phyloP scores from a whole-genome alignment of 192 early-diverging fungal species.

The Piromyces finnis region DNA sequence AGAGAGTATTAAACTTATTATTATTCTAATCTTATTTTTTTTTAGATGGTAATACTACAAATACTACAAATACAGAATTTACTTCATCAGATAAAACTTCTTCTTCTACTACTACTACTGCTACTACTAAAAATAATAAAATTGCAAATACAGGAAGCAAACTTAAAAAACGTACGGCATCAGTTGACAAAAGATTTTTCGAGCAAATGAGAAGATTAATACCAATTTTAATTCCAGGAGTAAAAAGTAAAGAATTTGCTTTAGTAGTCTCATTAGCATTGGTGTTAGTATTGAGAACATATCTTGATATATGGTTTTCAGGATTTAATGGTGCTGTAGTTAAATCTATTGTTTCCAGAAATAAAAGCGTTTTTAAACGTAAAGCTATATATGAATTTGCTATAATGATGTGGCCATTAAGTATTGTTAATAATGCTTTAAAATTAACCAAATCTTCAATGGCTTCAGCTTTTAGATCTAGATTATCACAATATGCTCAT shows the following conservation, averaged over 20 bases:
- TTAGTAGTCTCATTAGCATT: background rate
- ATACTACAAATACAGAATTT: background rate
- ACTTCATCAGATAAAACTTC: background rate
- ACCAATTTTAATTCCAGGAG: background rate
- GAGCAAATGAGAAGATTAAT: background rate
- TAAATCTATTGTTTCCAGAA: constrained; percentile 52
- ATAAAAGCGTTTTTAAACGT: constrained; percentile 35
- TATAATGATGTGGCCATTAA: constrained; percentile 23
- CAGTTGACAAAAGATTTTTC: background rate
- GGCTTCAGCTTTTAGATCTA: background rate
- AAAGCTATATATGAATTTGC: constrained; percentile 46
- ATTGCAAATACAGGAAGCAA: background rate
- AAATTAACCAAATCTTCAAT: background rate
- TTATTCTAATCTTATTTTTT: too few relatives aligned
- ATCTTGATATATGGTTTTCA: background rate
- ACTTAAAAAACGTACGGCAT: background rate
- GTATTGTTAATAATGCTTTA: background rate
- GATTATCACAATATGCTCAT: background rate
- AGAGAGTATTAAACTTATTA: too few relatives aligned
- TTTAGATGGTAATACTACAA: too few relatives aligned
- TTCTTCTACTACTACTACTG: too few relatives aligned
- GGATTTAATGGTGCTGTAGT: constrained; percentile 42
- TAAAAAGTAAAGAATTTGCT: background rate
- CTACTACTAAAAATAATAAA: background rate
- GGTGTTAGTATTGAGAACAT: background rate